Evolutionary conservation across 2,329 filamentous ascomycete genomes (phyloP), one percentile per base, ranked within the genome.

Genomic region (Aspergillus jensenii): DNA sequence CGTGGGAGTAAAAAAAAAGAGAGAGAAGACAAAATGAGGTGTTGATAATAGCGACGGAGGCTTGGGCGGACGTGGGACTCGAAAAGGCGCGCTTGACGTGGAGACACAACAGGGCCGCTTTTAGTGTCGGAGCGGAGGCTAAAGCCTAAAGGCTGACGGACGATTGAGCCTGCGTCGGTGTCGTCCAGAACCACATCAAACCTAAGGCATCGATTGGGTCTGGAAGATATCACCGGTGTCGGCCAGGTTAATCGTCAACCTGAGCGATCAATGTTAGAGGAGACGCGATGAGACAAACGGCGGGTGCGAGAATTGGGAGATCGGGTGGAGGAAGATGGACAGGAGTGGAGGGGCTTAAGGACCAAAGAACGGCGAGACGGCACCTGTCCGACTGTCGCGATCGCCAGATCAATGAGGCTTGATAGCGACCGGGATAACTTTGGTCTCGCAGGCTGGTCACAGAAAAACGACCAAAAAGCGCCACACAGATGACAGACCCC

Each of bases 341-440:
- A 31, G 64, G 65, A 68, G 68, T 70, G 71, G 71, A 72, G 70
- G 69, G 71, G 71, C 69, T 55, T 54, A 70, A 67, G 70, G 62
- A 60, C 61, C 54, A 61, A 55, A 59, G 56, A 62, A 60, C 60
- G 55, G 61, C 35, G 46, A 55, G 45, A 59, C 52, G 59, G 63
- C 59, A 62, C 60, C 56, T 61, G 50, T 60, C 59, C 59, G 62
- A 62, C 57, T 62, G 48, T 62, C 59, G 60, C 60, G 62, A 64
- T 63, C 62, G 60, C 63, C 63, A 59, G 55, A 61, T 60, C 52
- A 60, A 62, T 65, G 61, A 54, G 51, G 54, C 54, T 62, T 54
- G 54, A 59, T 61, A 51, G 59, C 52, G 55, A 62, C 60, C 58
- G 55, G 61, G 51, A 56, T 43, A 31, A 27, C 23, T 23, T 51